Base-by-base conservation (phyloP, 179 eudicot species). In the Gypsophila paniculata region DNA sequence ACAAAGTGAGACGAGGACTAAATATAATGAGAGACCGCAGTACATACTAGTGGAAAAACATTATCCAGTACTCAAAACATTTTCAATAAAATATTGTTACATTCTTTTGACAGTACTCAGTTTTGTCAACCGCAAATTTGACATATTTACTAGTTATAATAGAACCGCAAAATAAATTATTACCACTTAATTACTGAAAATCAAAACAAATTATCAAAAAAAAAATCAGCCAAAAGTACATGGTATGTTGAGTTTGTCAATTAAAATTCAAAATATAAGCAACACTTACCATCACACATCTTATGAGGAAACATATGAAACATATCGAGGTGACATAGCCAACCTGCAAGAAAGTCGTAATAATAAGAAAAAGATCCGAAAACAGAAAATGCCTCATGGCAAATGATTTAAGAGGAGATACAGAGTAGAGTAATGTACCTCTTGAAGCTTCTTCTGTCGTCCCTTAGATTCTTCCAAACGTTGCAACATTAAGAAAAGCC, bases 301-400 rank as follows among this genome's bases (percentile, higher is more conserved):
- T 85, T 32, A 87, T 79, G 57, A 94, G 96, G 83, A 94, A 94
- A 76, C 96, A 94, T 60, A 87, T 18, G 76, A 91, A 94, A 75
- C 99, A 94, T 74, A 94, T 91, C 15, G 92, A 87, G 46, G 99
- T 94, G 71, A 94, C 95, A 73, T 91, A 91, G 87, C 99, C 99
- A 85, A 94, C 99, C 99, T 94, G 89, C 63, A 75, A 62, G 34
- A 60, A 75, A 42, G 46, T 42, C 46, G 62, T 19, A 53, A 71
- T 14, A 72, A 58, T 59, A 69, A 55, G 49, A 29, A 53, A 34
- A 48, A 51, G 2, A 72, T 1, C 4, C 60, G 57, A 64, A 26
- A 53, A 69, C 10, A 38, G 17, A 23, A 55, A 61, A 58, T 21
- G 68, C 9, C 26, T 17, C 52, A 52, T 23, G 61, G 22, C 25